A percentile compares a stretch with the other conserved stretches of the same genome.
These are phyloP conservation scores for Binderoboletus segoi DNA, from an alignment of 1,284 basidiomycete genomes.

Conservation along the genomic window DNA sequence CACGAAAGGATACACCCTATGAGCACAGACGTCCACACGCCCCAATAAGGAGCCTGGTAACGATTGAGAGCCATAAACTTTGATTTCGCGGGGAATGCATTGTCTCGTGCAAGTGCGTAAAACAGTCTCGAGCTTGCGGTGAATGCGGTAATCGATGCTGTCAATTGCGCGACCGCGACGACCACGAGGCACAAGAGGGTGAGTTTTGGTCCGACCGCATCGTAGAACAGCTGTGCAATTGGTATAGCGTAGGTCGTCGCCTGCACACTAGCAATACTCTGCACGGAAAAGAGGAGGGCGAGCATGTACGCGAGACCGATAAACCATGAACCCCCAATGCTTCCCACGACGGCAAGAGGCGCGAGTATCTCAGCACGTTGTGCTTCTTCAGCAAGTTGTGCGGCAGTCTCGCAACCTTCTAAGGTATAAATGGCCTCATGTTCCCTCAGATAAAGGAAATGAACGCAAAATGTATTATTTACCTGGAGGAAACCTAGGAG, in stretches of 20 bases:
- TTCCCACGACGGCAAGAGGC: conserved; percentile 56
- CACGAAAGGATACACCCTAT: conserved; percentile 59
- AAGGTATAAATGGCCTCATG: conserved; percentile 59
- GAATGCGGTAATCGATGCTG: conserved; percentile 62
- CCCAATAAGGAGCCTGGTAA: conserved; percentile 57
- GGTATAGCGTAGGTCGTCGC: conserved; percentile 55
- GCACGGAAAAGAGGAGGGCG: conserved; percentile 59
- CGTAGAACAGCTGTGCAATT: conserved; percentile 59
- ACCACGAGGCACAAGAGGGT: conserved; percentile 56
- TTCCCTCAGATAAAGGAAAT: not conserved
- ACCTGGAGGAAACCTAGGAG: conserved; percentile 62
- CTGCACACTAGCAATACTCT: conserved; percentile 53
- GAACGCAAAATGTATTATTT: not conserved
- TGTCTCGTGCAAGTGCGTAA: conserved; percentile 58
- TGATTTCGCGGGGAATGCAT: conserved; percentile 50
- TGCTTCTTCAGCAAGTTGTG: conserved; percentile 64
- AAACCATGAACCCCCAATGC: conserved; percentile 62
- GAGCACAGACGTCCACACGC: conserved; percentile 57
- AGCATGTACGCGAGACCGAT: conserved; percentile 63
- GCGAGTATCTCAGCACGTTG: conserved; percentile 57
- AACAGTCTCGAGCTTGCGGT: conserved; percentile 60
- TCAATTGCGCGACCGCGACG: conserved; percentile 53
- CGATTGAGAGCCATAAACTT: conserved; percentile 54
- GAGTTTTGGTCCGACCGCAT: conserved; percentile 52
- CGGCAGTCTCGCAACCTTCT: conserved; percentile 65